Percentiles rank a stretch among this genome's conserved stretches.
Conservation (phyloP, 257 asterid species). For the Prunella vulgaris region DNA sequence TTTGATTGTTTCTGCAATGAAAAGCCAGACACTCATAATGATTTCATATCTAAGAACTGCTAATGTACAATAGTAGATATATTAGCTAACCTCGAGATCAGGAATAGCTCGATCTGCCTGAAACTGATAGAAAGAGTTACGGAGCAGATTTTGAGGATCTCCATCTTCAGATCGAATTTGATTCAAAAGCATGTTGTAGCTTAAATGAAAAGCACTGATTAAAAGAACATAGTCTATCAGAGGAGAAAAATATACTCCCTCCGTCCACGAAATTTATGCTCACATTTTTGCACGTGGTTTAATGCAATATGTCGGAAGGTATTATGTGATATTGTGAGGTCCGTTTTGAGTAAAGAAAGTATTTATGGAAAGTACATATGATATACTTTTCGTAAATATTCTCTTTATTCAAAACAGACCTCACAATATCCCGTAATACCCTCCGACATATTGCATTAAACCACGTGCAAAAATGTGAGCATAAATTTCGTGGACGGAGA, state of each 20-base stretch:
- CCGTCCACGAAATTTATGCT: too few species aligned
- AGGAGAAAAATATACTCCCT: neutral
- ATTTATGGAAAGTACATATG: too few species aligned
- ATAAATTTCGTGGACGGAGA: too few species aligned
- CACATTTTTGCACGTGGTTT: too few species aligned
- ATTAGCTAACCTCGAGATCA: conserved; percentile 71
- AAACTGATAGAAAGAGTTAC: conserved; percentile 91
- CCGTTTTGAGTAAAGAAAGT: too few species aligned
- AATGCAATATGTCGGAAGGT: too few species aligned
- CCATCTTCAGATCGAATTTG: conserved; percentile 95
- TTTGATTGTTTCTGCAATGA: conserved; percentile 77
- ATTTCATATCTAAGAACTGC: conserved; percentile 5
- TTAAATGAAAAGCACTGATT: conserved; percentile 95
- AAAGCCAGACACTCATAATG: conserved; percentile 15
- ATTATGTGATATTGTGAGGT: too few species aligned
- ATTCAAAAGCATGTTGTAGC: conserved; percentile 95
- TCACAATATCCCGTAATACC: too few species aligned
- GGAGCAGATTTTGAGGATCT: conserved; percentile 88
- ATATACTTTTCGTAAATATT: too few species aligned
- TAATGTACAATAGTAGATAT: conserved; percentile 2
- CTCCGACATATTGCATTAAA: too few species aligned
- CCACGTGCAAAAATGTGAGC: too few species aligned
- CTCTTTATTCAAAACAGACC: too few species aligned
- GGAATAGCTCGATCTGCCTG: conserved; percentile 96
- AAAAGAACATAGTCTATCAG: conserved; percentile 20